Percentiles rank a stretch among this genome's conserved stretches.
phyloP scores from a whole-genome alignment of 495 filamentous ascomycete genomes.

The Amniculicola lignicola region DNA sequence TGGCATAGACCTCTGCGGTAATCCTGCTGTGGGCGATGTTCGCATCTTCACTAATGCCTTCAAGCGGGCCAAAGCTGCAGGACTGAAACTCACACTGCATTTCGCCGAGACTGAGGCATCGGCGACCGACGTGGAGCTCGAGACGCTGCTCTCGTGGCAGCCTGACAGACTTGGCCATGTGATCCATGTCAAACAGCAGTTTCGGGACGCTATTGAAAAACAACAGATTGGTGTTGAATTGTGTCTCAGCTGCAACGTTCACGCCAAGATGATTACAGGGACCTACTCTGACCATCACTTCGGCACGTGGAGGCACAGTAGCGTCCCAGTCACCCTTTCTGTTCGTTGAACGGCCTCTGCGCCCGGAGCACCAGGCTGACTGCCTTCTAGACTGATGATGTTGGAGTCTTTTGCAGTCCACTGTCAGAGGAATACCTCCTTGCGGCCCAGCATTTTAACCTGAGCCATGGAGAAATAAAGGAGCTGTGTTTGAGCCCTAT shows the following conservation, averaged over 20 bases:
- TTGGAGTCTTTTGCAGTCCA: constrained; percentile 75
- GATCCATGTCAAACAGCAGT: constrained; percentile 61
- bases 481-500: constrained; percentile 52
- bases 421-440: constrained; percentile 79
- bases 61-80: constrained; percentile 49
- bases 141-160: constrained; percentile 57
- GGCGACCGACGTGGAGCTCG: constrained; percentile 55
- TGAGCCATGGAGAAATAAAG: constrained; percentile 55
- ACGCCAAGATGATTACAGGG: constrained; percentile 67
- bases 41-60: constrained; percentile 57
- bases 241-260: constrained; percentile 78
- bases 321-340: constrained; percentile 56
- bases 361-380: not conserved
- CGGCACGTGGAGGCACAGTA: constrained; percentile 55
- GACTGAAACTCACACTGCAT: constrained; percentile 68
- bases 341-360: constrained; percentile 45
- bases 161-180: constrained; percentile 78
- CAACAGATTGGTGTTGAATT: constrained; percentile 65
- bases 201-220: constrained; percentile 55
- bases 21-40: constrained; percentile 64
- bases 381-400: constrained; percentile 71
- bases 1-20: constrained; percentile 76
- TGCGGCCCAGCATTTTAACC: constrained; percentile 65
- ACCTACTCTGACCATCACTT: constrained; percentile 71
- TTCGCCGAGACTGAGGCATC: constrained; percentile 66